Percentiles rank a stretch among this genome's conserved stretches.
Evolutionary conservation across 176 grass and related monocot species (phyloP).

Genomic region (Carex parvula): DNA sequence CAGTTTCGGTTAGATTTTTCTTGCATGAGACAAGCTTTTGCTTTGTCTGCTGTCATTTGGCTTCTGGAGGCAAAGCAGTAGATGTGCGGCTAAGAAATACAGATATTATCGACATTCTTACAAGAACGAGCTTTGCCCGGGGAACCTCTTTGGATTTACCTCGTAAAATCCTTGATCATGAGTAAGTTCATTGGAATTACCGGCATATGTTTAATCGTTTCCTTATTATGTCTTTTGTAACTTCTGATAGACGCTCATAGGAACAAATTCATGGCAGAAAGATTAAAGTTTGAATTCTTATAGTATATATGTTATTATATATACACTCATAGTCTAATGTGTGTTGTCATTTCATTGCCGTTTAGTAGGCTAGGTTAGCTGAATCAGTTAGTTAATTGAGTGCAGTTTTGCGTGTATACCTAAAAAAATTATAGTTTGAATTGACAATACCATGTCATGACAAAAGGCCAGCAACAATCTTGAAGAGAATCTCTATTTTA

Average conservation of each 20-base stretch:
- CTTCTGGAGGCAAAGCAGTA: conserved; percentile 78
- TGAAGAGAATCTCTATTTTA: conserved; percentile 26
- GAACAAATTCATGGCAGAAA: neutral
- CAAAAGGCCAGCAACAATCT: conserved; percentile 3
- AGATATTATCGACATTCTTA: conserved; percentile 51
- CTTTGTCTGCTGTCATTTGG: conserved; percentile 90
- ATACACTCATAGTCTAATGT: neutral
- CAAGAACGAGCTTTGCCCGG: conserved; percentile 59
- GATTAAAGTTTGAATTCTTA: neutral
- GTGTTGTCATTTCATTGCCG: neutral
- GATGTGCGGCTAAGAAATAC: conserved; percentile 72
- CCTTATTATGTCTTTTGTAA: neutral
- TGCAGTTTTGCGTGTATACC: neutral
- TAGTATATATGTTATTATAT: neutral
- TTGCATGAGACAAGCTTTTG: conserved; percentile 81
- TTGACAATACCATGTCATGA: conserved; percentile 20
- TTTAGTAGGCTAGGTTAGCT: conserved; percentile 2
- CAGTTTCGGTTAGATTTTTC: conserved; percentile 71
- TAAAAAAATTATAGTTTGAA: neutral
- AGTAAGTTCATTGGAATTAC: conserved; percentile 41
- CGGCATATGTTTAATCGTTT: neutral
- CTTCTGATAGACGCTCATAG: neutral
- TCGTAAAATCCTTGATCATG: conserved; percentile 74
- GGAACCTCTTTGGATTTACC: conserved; percentile 43
- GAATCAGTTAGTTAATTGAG: conserved; percentile 21